These are phyloP conservation scores for Penicillium subrubescens DNA, from an alignment of 495 filamentous ascomycete genomes.

Conservation along the genomic window DNA sequence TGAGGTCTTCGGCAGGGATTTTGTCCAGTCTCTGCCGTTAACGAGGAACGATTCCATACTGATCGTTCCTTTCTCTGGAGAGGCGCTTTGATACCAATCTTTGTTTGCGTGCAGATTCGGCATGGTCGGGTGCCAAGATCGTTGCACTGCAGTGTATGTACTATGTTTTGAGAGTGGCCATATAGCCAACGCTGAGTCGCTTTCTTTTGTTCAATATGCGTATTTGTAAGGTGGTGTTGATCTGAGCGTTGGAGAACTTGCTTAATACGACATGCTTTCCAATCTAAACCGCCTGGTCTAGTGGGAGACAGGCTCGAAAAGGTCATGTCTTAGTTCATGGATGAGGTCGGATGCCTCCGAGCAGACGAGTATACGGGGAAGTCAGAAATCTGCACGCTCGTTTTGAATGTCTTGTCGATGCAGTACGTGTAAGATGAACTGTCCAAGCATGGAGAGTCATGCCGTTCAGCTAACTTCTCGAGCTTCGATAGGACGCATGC, in stretches of 20 bases:
- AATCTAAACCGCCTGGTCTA: background rate
- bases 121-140: constrained; percentile 21
- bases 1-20: constrained; percentile 14
- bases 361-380: background rate
- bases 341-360: background rate
- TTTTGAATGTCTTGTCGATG: background rate
- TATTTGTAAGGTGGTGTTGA: background rate
- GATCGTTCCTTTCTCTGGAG: constrained; percentile 12
- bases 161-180: constrained; percentile 33
- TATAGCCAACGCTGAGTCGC: constrained; percentile 29
- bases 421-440: background rate
- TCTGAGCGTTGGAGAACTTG: background rate
- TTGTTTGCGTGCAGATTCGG: constrained; percentile 20
- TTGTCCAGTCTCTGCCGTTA: constrained; percentile 5
- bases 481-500: background rate
- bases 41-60: constrained; percentile 9
- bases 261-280: background rate
- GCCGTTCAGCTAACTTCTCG: background rate
- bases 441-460: background rate
- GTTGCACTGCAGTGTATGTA: constrained; percentile 31
- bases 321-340: background rate
- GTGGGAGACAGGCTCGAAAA: background rate
- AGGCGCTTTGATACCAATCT: constrained; percentile 38
- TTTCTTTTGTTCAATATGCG: constrained; percentile 19
- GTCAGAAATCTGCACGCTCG: background rate